A percentile compares a stretch with the other conserved stretches of the same genome.
Evolutionary conservation across 108 stramenopile genomes (phyloP).

Genomic region (Pseudonitzschia multiseries): DNA sequence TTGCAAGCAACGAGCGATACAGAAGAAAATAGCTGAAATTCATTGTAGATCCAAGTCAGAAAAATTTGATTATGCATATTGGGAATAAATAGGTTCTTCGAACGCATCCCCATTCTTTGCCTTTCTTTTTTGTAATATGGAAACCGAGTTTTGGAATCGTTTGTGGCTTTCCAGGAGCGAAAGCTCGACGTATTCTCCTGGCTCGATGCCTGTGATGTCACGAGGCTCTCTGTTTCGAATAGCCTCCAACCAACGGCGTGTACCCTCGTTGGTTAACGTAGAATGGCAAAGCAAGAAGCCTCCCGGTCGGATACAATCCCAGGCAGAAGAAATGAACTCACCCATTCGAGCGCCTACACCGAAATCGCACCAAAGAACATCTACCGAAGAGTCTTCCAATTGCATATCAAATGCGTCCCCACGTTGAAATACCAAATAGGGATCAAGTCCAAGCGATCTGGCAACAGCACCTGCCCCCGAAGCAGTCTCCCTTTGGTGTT

Average conservation of each 20-base stretch:
- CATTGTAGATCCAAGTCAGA: neutral
- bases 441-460: conserved; percentile 59
- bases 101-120: conserved; percentile 21
- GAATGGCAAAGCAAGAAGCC: conserved; percentile 79
- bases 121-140: conserved; percentile 72
- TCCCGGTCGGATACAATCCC: conserved; percentile 68
- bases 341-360: conserved; percentile 75
- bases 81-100: conserved; percentile 68
- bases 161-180: conserved; percentile 81
- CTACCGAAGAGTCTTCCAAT: conserved; percentile 50
- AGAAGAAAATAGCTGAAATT: neutral
- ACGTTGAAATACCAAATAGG: conserved; percentile 54
- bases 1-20: neutral
- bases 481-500: conserved; percentile 81
- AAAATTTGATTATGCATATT: conserved; percentile 53
- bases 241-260: conserved; percentile 72
- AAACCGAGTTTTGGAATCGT: conserved; percentile 69
- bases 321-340: conserved; percentile 57
- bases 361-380: conserved; percentile 88
- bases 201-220: conserved; percentile 61
- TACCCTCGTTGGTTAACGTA: conserved; percentile 72
- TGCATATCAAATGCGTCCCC: conserved; percentile 78
- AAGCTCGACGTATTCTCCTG: conserved; percentile 57
- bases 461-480: conserved; percentile 65
- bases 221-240: conserved; percentile 33